phyloP scores from a whole-genome alignment of 768 basidiomycete species.

The Panaeolus cyanescens region DNA sequence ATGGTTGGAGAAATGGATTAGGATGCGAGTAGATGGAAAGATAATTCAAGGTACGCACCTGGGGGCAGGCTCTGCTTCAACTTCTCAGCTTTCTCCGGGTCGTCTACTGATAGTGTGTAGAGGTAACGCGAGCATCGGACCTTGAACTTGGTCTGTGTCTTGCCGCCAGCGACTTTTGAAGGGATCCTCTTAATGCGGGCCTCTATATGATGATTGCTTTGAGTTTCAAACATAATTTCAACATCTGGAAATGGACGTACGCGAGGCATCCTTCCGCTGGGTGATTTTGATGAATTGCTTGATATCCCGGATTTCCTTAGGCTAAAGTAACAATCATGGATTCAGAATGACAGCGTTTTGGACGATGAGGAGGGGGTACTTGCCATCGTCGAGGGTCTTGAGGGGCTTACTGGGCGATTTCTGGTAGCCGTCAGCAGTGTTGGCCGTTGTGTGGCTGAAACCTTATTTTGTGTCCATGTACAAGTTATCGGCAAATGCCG shows the following conservation, averaged over 20 bases:
- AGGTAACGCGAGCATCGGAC: slow-evolving; percentile 94
- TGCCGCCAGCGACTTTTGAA: slow-evolving; percentile 65
- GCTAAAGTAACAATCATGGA: slow-evolving; percentile 48
- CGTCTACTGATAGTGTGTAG: slow-evolving; percentile 95
- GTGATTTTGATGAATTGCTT: slow-evolving; percentile 98
- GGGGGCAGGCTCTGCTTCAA: slow-evolving; percentile 94
- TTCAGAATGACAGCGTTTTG: background rate
- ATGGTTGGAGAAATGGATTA: background rate
- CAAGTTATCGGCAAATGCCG: slow-evolving; percentile 27
- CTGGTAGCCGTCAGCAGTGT: slow-evolving; percentile 12
- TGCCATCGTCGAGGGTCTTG: slow-evolving; percentile 39
- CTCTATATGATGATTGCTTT: slow-evolving; percentile 49
- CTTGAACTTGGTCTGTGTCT: slow-evolving; percentile 96
- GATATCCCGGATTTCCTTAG: slow-evolving; percentile 97
- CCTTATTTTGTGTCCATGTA: slow-evolving; percentile 29
- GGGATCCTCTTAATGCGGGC: slow-evolving; percentile 97
- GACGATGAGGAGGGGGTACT: slow-evolving; percentile 17
- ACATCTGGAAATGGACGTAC: slow-evolving; percentile 52
- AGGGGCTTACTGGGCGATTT: slow-evolving; percentile 23
- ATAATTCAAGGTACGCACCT: slow-evolving; percentile 53
- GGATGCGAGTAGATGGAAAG: background rate
- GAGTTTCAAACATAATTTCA: background rate
- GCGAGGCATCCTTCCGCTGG: slow-evolving; percentile 93
- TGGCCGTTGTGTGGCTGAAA: slow-evolving; percentile 29
- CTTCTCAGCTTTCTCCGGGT: slow-evolving; percentile 99